Evolutionary conservation across 495 filamentous ascomycete species (phyloP), one percentile per base, ranked within the genome.

Genomic region (Achaetomiella virescens): DNA sequence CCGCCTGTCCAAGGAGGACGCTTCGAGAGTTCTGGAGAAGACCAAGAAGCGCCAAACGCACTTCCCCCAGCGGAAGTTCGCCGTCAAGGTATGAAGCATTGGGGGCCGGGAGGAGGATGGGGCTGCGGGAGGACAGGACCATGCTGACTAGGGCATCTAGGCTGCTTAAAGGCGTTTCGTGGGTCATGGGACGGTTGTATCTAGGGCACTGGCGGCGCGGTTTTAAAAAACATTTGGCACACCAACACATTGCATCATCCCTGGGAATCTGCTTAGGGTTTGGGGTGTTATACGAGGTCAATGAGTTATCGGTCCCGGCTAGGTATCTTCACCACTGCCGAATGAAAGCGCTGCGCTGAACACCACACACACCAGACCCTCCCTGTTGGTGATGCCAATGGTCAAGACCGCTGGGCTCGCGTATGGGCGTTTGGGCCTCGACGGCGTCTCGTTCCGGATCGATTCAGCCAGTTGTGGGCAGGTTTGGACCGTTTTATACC

Each of bases 1-100:
- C 75, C 80, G 88, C 63, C 82, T 99, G 73, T 91, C 86, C 69
- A 86, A 87, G 78, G 81, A 92, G 80, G 95, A 99, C 80, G 81
- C 84, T 60, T 78, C 83, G 65, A 80, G 80, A 68, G 77, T 82
- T 66, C 86, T 91, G 61, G 86, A 90, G 78, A 92, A 91, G 83
- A 86, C 90, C 75, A 86, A 85, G 81, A 99, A 99, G 89, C 86
- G 89, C 77, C 66, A 82, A 70, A 85, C 80, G 65, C 95, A 99
- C 81, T 99, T 98, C 84, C 93, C 95, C 50, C 89, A 92, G 82
- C 83, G 95, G 75, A 97, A 96, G 79, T 99, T 82, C 78, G 95
- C 95, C 72, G 85, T 99, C 71, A 99, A 96, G 91, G 93, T 91
- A 84, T 52, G 68, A 61, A 41, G 48, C 17, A 24, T 14, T n/a